Evolutionary conservation across 1,139 yeast species (phyloP).

Genomic region (Diutina pseudorugosa): DNA sequence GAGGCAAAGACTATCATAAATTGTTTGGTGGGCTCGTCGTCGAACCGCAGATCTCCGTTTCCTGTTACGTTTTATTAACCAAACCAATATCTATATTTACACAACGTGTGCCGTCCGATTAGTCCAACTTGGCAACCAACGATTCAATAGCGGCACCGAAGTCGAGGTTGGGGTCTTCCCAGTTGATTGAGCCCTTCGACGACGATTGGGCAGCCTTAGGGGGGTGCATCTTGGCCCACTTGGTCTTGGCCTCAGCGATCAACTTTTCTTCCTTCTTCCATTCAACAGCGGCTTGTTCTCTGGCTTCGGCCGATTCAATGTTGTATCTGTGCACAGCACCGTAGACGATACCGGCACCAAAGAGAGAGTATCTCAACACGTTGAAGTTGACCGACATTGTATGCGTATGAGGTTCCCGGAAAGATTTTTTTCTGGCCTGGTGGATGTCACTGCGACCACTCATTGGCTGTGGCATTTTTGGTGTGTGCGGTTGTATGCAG

Average conservation of each 20-base stretch:
- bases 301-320: slow-evolving; percentile 48
- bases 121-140: slow-evolving; percentile 31
- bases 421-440: slow-evolving; percentile 5
- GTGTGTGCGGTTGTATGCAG: not conserved
- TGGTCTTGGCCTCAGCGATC: slow-evolving; percentile 79
- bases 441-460: slow-evolving; percentile 1
- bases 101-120: slow-evolving; percentile 6
- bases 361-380: slow-evolving; percentile 87
- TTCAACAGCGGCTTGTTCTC: slow-evolving; percentile 44
- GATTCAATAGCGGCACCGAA: slow-evolving; percentile 43
- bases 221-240: slow-evolving; percentile 59
- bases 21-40: no score
- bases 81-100: slow-evolving; percentile 3
- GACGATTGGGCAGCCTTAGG: slow-evolving; percentile 15
- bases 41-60: no score
- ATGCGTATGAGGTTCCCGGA: slow-evolving; percentile 4
- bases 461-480: not conserved
- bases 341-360: slow-evolving; percentile 80
- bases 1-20: no score
- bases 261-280: slow-evolving; percentile 62
- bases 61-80: not conserved
- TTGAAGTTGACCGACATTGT: slow-evolving; percentile 29
- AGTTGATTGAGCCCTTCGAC: slow-evolving; percentile 40
- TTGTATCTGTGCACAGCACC: slow-evolving; percentile 80
- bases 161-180: slow-evolving; percentile 88